Evolutionary conservation across 495 filamentous ascomycete genomes (phyloP), one percentile per base, ranked within the genome.

Genomic region (Podospora didyma): DNA sequence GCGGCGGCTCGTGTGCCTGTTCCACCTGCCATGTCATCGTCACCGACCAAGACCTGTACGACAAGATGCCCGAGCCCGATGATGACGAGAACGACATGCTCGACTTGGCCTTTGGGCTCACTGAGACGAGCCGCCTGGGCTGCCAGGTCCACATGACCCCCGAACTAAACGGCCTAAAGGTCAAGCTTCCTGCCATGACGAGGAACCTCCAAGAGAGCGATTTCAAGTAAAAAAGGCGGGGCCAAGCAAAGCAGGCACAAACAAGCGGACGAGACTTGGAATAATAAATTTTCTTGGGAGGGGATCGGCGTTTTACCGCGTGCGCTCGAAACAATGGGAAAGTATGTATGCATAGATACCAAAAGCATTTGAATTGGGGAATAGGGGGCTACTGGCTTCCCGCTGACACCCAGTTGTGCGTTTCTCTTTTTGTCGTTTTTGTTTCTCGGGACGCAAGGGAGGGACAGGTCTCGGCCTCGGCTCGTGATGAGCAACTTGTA

Each of bases 31-130:
- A 98, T 75, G 87, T 97, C 48, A 96, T 98, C 51, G 89, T 98
- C 42, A 79, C 86, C 55, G 86, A 89, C 64, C 82, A 89, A 3
- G 87, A 85, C 16, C 82, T 88, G 79, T 97, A 90, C 68, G 94
- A 97, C 60, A 86, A 85, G 75, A 93, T 97, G 77, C 82, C 86
- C 46, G 95, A 97, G 73, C 89, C 94, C 16, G 86, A 88, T 41
- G 94, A 98, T 69, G 95, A 98, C 69, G 94, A 98, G 81, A 97
- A 97, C 70, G 94, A 98, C 73, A 98, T 98, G 94, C 76, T 98
- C 63, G 94, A 98, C 69, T 70, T 97, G 57, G 94, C 94, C 0
- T 98, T 98, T 70, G 94, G 94, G 0, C 66, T 97, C 62, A 97
- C 92, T 7, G 94, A 98, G 76, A 98, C 95, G 46, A 96, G 90